Conservation (phyloP, 2,329 filamentous ascomycete species). For the Blastomyces emzantsi region DNA sequence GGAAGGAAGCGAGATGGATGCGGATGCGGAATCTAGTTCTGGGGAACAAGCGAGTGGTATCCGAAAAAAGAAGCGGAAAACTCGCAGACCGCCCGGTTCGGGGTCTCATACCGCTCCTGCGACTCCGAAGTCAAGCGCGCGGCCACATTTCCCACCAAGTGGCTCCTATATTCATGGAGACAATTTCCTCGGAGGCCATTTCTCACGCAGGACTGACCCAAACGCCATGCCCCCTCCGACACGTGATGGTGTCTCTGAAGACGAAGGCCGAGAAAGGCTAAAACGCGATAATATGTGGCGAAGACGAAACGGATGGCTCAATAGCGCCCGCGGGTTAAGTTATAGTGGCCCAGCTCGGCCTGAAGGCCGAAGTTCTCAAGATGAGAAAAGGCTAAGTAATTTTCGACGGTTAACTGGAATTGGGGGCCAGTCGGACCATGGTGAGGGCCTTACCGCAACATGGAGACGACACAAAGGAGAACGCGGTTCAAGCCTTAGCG, state of each 20-base stretch:
- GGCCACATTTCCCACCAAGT: slow-evolving; percentile 32
- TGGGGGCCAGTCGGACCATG: slow-evolving; percentile 53
- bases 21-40: slow-evolving; percentile 77
- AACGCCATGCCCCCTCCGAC: slow-evolving; percentile 48
- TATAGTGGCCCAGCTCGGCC: slow-evolving; percentile 38
- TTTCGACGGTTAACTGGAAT: slow-evolving; percentile 56
- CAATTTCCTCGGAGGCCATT: slow-evolving; percentile 40
- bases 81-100: slow-evolving; percentile 48
- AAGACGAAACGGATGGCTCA: slow-evolving; percentile 52
- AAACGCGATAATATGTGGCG: slow-evolving; percentile 48
- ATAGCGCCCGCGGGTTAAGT: slow-evolving; percentile 36
- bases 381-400: slow-evolving; percentile 52
- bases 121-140: slow-evolving; percentile 47
- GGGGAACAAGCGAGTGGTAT: slow-evolving; percentile 55
- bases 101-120: slow-evolving; percentile 57
- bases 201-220: slow-evolving; percentile 58
- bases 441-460: slow-evolving; percentile 54
- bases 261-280: slow-evolving; percentile 59
- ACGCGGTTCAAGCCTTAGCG: slow-evolving; percentile 60
- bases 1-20: slow-evolving; percentile 61
- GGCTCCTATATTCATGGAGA: slow-evolving; percentile 42
- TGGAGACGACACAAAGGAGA: slow-evolving; percentile 46
- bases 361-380: slow-evolving; percentile 44
- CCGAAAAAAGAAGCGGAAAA: slow-evolving; percentile 55
- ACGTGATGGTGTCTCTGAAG: slow-evolving; percentile 62